Base-by-base conservation (phyloP, 2,329 filamentous ascomycete genomes). In the Colletotrichum higginsianum region DNA sequence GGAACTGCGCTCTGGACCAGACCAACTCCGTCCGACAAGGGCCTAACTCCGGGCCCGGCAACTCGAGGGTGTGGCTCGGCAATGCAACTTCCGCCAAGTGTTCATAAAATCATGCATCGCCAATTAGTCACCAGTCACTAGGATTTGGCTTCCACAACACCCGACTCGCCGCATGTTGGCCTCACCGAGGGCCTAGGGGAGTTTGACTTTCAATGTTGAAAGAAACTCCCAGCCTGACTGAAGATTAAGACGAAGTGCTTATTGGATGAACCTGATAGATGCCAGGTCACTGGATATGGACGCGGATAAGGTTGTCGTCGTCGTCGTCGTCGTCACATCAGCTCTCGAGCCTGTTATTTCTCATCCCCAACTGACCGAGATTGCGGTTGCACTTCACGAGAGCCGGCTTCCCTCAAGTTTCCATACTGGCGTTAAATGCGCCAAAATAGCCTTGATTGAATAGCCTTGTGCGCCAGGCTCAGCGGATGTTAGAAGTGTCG, bases 21-120 rank as follows among this genome's bases (percentile, higher is more conserved):
- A 13, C 55, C 55, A 38, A 38, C 38, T 44, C 35, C 55, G 55
- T 26, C 13, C 23, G 26, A 30, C 30, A 9, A 30, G 30, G 30
- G n/a, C 55, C 23, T 57, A 57, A 57, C 38, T 57, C 55, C 38
- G 55, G 35, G 35, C n/a, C 38, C 42, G 40, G 13, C 38, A 38
- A 6, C 7, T 21, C 21, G n/a, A 57, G 21, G 26, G 35, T 57
- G 55, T 57, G 55, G 55, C 42, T 13, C 55, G n/a, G 55, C 38
- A 57, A 2, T 15, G 15, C 38, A 57, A 13, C n/a, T 42, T 44
- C 55, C 55, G 55, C 55, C 12, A 16, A 5, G 18, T 18, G 3
- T 42, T 57, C 55, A 57, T 44, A 44, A 44, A 42, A 13, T 57
- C 40, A 42, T 57, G 55, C n/a, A 57, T 16, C 15, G 2, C n/a